phyloP scores from a whole-genome alignment of 2,329 filamentous ascomycete species.

The Calonectria naviculata region DNA sequence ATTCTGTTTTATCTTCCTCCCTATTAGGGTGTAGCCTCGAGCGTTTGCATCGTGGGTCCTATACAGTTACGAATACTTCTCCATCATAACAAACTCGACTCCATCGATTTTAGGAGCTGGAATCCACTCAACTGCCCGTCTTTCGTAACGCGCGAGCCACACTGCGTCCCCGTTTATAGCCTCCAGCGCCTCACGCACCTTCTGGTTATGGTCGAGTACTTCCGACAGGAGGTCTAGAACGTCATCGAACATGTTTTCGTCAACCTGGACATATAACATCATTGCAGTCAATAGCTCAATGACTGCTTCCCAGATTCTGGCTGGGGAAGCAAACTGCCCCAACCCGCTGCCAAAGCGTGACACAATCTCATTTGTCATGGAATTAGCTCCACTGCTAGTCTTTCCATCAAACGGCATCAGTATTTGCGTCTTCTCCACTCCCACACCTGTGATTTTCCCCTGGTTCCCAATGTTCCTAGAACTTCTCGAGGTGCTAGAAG shows the following conservation, averaged over 20 bases:
- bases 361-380: constrained; percentile 14
- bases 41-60: constrained; percentile 8
- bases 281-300: constrained; percentile 69
- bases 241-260: constrained; percentile 78
- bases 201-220: constrained; percentile 54
- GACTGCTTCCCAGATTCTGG: constrained; percentile 73
- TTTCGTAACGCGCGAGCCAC: constrained; percentile 72
- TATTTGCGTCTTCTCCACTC: constrained; percentile 38
- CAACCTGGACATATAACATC: constrained; percentile 71
- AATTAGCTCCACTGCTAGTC: constrained; percentile 30
- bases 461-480: constrained; percentile 30
- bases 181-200: constrained; percentile 69
- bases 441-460: constrained; percentile 26
- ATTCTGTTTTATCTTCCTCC: constrained; percentile 18
- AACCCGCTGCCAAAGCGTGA: constrained; percentile 53
- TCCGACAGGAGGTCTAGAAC: constrained; percentile 71
- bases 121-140: constrained; percentile 51
- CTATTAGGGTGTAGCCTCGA: constrained; percentile 17
- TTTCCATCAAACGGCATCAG: constrained; percentile 47
- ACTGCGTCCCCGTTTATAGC: constrained; percentile 78
- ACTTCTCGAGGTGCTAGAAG: constrained; percentile 35
- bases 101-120: constrained; percentile 56
- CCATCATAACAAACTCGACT: constrained; percentile 49
- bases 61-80: constrained; percentile 18
- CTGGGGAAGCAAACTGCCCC: constrained; percentile 70